Base-by-base conservation (phyloP, 768 basidiomycete species). In the Clitopilus passeckerianus region DNA sequence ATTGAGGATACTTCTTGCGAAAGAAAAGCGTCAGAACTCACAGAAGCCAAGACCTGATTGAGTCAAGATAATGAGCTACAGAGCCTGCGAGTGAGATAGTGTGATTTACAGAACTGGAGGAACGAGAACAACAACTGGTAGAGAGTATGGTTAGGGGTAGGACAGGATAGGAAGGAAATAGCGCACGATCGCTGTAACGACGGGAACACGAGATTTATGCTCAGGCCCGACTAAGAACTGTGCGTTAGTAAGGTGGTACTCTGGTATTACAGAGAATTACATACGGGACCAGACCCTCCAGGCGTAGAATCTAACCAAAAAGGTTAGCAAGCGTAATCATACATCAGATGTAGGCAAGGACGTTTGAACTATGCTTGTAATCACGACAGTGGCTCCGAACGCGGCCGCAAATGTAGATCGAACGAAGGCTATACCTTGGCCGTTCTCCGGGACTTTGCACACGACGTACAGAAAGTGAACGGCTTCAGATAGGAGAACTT, bases 361-460 rank as follows among this genome's bases (percentile, higher is more conserved):
- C 46, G 20, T 5, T 50, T 50, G 46, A 18, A 50, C 46, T 5
- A 50, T 20, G 12, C 46, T 50, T 18, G 46, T 50, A n/a, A 50
- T 50, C 5, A 50, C 16, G n/a, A 50, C 46, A 20, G 16, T n/a
- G 4, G 20, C 10, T 20, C 18, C 46, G 18, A 50, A 50, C 4
- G 46, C 16, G n/a, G 18, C 46, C 18, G 46, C 16, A 18, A 50
- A 50, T 2, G 3, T 22, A 4, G 16, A 18, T 50, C 46, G 16
- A 3, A 50, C n/a, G 22, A 18, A 50, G 16, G 5, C 12, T 22
- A 50, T 50, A 5, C 46, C 46, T 23, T 9, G 2, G 46, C 10
- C 33, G 43, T 60, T 56, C 33, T 56, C 59, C 20, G 59, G 59
- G 24, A 56, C 10, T 27, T 60, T 60, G 18, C 43, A 44, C 6